These are phyloP conservation scores for Salvia rosmarinus DNA, from an alignment of 257 asterid genomes.

Conservation along the genomic window DNA sequence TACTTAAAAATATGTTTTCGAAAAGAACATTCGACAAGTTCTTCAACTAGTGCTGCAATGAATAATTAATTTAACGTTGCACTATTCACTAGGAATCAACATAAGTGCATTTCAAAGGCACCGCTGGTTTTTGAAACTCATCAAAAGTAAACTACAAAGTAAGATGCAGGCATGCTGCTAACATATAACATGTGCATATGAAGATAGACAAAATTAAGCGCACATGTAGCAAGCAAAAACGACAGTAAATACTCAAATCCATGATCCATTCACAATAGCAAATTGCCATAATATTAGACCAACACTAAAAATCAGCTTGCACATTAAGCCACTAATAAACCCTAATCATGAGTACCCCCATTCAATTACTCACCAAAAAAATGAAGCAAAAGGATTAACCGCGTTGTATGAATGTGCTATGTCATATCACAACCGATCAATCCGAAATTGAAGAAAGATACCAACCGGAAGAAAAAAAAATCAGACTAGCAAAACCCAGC, in stretches of 20 bases:
- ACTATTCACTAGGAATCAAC: background rate
- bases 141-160: background rate
- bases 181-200: background rate
- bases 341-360: background rate
- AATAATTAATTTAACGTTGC: background rate
- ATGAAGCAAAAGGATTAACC: background rate
- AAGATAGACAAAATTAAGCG: too few species aligned
- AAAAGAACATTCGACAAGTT: background rate
- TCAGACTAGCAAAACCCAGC: conserved; percentile 4
- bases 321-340: background rate
- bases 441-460: conserved; percentile 1
- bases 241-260: background rate
- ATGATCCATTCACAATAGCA: background rate
- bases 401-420: background rate
- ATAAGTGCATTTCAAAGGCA: background rate
- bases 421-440: background rate
- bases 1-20: background rate
- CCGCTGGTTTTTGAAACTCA: background rate
- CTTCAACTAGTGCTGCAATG: too few species aligned
- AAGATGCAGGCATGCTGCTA: conserved; percentile 1
- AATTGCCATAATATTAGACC: background rate
- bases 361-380: background rate
- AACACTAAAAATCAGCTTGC: conserved; percentile 5
- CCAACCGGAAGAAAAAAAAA: background rate
- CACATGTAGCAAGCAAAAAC: background rate